Evolutionary conservation across 202 grass and related monocot genomes (phyloP).

Genomic region (Hordeum pubiflorum): DNA sequence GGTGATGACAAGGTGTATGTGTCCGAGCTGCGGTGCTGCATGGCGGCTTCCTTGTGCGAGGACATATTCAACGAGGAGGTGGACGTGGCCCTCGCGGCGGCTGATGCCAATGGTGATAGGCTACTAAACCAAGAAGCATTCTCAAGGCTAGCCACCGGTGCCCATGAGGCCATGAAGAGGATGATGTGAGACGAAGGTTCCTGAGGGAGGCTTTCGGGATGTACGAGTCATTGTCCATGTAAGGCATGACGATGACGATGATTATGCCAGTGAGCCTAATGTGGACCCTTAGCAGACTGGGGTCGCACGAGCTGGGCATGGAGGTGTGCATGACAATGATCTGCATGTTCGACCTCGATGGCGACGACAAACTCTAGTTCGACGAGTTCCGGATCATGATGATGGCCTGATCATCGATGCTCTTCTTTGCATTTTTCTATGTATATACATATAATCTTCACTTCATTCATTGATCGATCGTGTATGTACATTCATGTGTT

Average conservation of each 20-base stretch:
- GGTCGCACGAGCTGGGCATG: constrained; percentile 8
- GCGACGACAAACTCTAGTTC: constrained; percentile 48
- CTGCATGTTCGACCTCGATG: constrained; percentile 46
- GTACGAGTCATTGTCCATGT: constrained; percentile 21
- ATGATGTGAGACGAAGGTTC: not conserved
- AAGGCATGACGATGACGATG: not conserved
- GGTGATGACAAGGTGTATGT: constrained; percentile 50
- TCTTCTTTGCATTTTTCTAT: not conserved
- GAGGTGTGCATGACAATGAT: constrained; percentile 61
- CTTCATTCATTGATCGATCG: no score
- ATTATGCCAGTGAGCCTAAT: constrained; percentile 40
- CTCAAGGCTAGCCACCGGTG: not conserved
- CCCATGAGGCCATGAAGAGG: not conserved
- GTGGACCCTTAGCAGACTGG: constrained; percentile 29
- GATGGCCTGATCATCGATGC: constrained; percentile 8
- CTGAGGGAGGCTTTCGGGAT: constrained; percentile 48
- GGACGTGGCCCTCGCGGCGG: constrained; percentile 13
- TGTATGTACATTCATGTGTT: not conserved
- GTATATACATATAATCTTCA: not conserved
- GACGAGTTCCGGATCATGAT: constrained; percentile 64
- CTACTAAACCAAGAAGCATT: constrained; percentile 40
- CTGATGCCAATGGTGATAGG: constrained; percentile 43
- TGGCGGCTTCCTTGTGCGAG: constrained; percentile 22
- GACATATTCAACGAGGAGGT: constrained; percentile 33
- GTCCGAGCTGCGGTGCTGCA: constrained; percentile 32